These are phyloP conservation scores for Boletellus sp. DNA, from an alignment of 768 basidiomycete species.

Conservation along the genomic window DNA sequence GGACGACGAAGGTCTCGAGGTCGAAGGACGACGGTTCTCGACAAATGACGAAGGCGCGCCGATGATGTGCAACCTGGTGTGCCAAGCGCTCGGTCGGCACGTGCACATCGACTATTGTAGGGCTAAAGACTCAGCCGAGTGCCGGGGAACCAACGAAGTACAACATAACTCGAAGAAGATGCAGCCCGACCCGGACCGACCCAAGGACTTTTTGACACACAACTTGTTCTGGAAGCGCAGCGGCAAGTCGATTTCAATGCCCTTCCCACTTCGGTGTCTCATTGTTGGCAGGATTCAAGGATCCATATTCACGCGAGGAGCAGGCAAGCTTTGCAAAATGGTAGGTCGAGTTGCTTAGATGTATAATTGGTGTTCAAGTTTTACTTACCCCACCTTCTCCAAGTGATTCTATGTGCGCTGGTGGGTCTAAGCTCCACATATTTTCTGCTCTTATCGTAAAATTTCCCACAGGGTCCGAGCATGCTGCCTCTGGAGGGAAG, in stretches of 20 bases:
- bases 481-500: constrained; percentile 34
- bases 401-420: constrained; percentile 53
- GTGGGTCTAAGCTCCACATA: constrained; percentile 20
- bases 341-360: constrained; percentile 27
- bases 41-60: constrained; percentile 54
- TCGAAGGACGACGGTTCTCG: constrained; percentile 51
- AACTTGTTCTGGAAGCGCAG: constrained; percentile 52
- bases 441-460: neutral
- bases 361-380: too few relatives aligned
- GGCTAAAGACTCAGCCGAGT: constrained; percentile 31
- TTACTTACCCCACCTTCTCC: neutral
- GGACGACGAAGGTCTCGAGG: constrained; percentile 45
- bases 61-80: constrained; percentile 58
- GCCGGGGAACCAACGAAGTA: constrained; percentile 38
- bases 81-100: constrained; percentile 50
- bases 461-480: constrained; percentile 44
- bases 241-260: constrained; percentile 32
- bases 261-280: neutral
- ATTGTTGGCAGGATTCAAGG: constrained; percentile 49
- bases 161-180: constrained; percentile 43
- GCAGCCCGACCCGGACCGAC: constrained; percentile 40
- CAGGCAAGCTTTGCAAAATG: constrained; percentile 50
- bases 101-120: constrained; percentile 56
- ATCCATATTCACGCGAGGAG: constrained; percentile 58
- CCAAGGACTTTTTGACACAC: constrained; percentile 58